phyloP scores from a whole-genome alignment of 1,284 basidiomycete species.

The Moniliophthora roreri region DNA sequence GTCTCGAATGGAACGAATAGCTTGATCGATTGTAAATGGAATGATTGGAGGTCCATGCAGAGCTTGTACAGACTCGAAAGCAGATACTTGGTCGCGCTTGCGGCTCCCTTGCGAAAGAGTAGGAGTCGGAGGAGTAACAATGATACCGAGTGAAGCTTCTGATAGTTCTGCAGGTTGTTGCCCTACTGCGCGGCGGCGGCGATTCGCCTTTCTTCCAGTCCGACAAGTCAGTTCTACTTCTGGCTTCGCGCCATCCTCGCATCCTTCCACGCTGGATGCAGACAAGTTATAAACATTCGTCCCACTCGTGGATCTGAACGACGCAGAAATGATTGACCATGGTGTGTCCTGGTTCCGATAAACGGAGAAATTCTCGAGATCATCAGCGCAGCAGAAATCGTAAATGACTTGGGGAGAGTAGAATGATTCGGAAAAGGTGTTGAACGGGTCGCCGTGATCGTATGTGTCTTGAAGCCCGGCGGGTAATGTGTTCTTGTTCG shows the following conservation, averaged over 20 bases:
- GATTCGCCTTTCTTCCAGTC: not conserved
- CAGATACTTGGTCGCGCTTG: not conserved
- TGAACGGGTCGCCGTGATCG: not conserved
- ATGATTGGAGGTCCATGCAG: not conserved
- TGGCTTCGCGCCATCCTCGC: no score
- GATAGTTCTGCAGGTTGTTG: not conserved
- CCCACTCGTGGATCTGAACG: not conserved
- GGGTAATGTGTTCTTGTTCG: not conserved
- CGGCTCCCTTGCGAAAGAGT: not conserved
- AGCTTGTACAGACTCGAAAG: not conserved
- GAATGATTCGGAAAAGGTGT: not conserved
- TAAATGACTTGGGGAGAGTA: not conserved
- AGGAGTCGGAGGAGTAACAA: constrained; percentile 3
- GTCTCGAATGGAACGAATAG: not conserved
- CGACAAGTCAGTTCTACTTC: no score
- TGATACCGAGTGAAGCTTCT: not conserved
- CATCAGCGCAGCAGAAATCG: not conserved
- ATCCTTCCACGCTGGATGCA: no score
- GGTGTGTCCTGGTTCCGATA: not conserved
- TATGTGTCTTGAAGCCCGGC: not conserved
- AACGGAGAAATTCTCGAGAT: constrained; percentile 4
- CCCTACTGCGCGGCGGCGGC: not conserved
- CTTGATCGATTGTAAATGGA: not conserved
- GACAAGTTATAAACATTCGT: no score
- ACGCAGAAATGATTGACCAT: not conserved